Evolutionary conservation across 129 eudicot genomes (phyloP).

Genomic region (Scalesia atractyloides): DNA sequence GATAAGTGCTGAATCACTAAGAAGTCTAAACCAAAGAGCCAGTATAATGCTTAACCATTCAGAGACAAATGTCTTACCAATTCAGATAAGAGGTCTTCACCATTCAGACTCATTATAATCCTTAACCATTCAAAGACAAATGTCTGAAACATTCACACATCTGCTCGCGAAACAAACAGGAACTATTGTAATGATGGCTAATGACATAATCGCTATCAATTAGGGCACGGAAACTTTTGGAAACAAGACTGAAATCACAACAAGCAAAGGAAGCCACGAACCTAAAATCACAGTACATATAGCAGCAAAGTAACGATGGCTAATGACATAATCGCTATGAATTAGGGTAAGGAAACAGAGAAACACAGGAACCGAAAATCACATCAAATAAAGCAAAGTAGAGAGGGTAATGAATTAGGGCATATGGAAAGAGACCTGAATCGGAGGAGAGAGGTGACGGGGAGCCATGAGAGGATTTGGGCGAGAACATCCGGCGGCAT

Average conservation of each 20-base stretch:
- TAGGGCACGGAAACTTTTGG: slow-evolving; percentile 33
- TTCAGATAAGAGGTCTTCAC: too few relatives aligned
- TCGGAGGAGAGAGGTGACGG: slow-evolving; percentile 25
- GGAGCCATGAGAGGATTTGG: slow-evolving; percentile 37
- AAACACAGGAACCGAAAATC: too few relatives aligned
- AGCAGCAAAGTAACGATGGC: too few relatives aligned
- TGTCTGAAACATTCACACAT: too few relatives aligned
- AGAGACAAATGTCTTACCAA: too few relatives aligned
- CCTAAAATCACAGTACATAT: slow-evolving; percentile 3
- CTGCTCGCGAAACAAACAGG: too few relatives aligned
- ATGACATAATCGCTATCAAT: slow-evolving; percentile 33
- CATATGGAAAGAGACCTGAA: slow-evolving; percentile 16
- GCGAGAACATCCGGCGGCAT: slow-evolving; percentile 35
- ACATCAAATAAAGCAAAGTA: slow-evolving; percentile 35
- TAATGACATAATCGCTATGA: too few relatives aligned
- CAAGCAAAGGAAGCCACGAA: slow-evolving; percentile 24
- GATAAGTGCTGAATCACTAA: too few relatives aligned
- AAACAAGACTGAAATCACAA: slow-evolving; percentile 27
- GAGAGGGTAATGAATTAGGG: slow-evolving; percentile 21
- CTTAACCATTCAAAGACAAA: too few relatives aligned
- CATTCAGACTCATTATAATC: too few relatives aligned
- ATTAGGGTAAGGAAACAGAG: neutral
- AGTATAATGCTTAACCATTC: too few relatives aligned
- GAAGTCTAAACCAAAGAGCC: too few relatives aligned
- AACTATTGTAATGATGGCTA: slow-evolving; percentile 24